Conservation (phyloP, 305 asterid species). For the Fraxinus ornus region DNA sequence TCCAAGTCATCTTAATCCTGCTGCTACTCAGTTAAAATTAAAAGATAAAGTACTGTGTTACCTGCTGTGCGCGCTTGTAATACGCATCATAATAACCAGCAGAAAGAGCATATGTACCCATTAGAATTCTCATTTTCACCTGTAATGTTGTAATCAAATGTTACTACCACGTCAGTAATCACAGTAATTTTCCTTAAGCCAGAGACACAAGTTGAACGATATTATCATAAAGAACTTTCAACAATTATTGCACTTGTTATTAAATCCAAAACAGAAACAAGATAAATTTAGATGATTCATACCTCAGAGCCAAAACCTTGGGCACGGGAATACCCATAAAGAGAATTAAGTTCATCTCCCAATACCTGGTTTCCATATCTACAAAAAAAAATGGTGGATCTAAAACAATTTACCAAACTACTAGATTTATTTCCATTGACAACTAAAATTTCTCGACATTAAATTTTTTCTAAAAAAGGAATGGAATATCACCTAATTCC, state of each 20-base stretch:
- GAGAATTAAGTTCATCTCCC: constrained; percentile 73
- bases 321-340: constrained; percentile 79
- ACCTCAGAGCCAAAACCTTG: constrained; percentile 97
- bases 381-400: constrained; percentile 14
- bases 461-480: not conserved
- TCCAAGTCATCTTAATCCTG: constrained; percentile 13
- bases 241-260: not conserved
- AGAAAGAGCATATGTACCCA: constrained; percentile 97
- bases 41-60: constrained; percentile 26
- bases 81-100: constrained; percentile 97
- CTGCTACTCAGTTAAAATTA: not conserved
- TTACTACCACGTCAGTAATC: not conserved
- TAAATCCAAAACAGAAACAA: not conserved
- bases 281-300: constrained; percentile 11
- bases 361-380: constrained; percentile 82
- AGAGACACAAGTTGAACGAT: constrained; percentile 14
- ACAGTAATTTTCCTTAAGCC: constrained; percentile 16
- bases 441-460: not conserved
- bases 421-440: not conserved
- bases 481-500: constrained; percentile 65
- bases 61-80: constrained; percentile 98
- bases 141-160: constrained; percentile 26
- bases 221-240: constrained; percentile 13
- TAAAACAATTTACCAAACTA: not conserved
- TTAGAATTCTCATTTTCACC: constrained; percentile 93